Conservation (phyloP, 768 basidiomycete genomes). For the Panus rudis region DNA sequence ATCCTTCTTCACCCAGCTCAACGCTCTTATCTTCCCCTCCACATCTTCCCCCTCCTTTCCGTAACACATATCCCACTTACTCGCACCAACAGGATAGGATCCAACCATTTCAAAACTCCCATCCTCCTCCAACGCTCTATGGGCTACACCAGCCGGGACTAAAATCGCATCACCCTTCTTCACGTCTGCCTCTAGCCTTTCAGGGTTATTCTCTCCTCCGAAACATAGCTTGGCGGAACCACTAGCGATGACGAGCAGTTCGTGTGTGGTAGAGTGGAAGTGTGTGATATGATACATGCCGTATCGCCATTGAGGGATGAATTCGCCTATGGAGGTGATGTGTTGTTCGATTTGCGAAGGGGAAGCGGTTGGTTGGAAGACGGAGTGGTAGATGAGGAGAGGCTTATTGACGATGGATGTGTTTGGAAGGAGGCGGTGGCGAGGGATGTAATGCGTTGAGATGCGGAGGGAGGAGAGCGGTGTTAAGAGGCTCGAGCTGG, state of each 20-base stretch:
- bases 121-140: conserved; percentile 27
- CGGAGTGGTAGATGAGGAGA: conserved; percentile 31
- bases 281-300: conserved; percentile 35
- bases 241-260: conserved; percentile 28
- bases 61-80: conserved; percentile 34
- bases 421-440: conserved; percentile 29
- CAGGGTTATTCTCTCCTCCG: conserved; percentile 31
- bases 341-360: conserved; percentile 27
- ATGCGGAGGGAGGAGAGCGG: conserved; percentile 21
- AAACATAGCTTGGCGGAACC: conserved; percentile 34
- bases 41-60: conserved; percentile 27
- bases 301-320: conserved; percentile 35
- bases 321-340: conserved; percentile 26
- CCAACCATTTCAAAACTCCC: conserved; percentile 36
- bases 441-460: conserved; percentile 26
- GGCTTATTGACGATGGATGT: conserved; percentile 29
- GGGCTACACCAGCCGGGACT: conserved; percentile 35
- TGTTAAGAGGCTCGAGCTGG: no score
- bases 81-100: conserved; percentile 29
- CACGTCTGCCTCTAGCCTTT: conserved; percentile 25
- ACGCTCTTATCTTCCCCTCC: conserved; percentile 20
- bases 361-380: conserved; percentile 18
- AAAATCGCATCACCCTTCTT: conserved; percentile 33
- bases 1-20: conserved; percentile 33
- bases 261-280: conserved; percentile 38